These are phyloP conservation scores for Scytalidium lignicola DNA, from an alignment of 2,329 filamentous ascomycete species.

Conservation along the genomic window DNA sequence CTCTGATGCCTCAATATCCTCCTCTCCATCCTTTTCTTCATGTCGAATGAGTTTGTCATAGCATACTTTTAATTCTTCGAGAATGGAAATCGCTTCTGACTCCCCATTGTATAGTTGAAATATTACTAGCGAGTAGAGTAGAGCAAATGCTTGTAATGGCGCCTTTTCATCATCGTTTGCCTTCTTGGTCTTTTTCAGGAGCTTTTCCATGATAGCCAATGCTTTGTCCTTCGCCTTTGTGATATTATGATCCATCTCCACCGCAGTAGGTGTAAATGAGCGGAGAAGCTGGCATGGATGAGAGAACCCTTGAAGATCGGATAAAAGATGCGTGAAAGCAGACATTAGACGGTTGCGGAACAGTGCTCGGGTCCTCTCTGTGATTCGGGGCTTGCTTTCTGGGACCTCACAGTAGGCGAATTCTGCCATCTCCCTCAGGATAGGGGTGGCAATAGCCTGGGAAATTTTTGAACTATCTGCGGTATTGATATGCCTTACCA, in stretches of 20 bases:
- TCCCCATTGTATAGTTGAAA: slow-evolving; percentile 90
- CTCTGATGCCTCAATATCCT: slow-evolving; percentile 57
- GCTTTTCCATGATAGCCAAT: slow-evolving; percentile 46
- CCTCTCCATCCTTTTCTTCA: slow-evolving; percentile 41
- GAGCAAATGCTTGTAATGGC: slow-evolving; percentile 58
- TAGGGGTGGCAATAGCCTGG: slow-evolving; percentile 19
- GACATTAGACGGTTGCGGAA: slow-evolving; percentile 54
- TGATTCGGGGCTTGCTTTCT: slow-evolving; percentile 39
- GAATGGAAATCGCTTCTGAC: slow-evolving; percentile 73
- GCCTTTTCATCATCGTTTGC: slow-evolving; percentile 24
- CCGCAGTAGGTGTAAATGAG: slow-evolving; percentile 29
- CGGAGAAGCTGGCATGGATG: slow-evolving; percentile 29
- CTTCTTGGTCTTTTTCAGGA: slow-evolving; percentile 38
- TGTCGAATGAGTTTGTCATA: slow-evolving; percentile 55
- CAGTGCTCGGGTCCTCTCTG: slow-evolving; percentile 47
- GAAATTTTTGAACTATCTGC: slow-evolving; percentile 12
- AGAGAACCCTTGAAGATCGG: slow-evolving; percentile 46
- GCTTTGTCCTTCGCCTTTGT: slow-evolving; percentile 48
- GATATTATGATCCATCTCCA: slow-evolving; percentile 51
- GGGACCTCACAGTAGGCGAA: slow-evolving; percentile 48
- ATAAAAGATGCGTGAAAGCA: slow-evolving; percentile 52
- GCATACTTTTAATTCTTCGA: slow-evolving; percentile 76
- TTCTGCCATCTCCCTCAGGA: slow-evolving; percentile 36
- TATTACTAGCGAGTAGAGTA: slow-evolving; percentile 79
- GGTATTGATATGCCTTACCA: slow-evolving; percentile 23